Base-by-base conservation (phyloP, 2,329 filamentous ascomycete genomes). In the Ambrosiella cleistominuta region DNA sequence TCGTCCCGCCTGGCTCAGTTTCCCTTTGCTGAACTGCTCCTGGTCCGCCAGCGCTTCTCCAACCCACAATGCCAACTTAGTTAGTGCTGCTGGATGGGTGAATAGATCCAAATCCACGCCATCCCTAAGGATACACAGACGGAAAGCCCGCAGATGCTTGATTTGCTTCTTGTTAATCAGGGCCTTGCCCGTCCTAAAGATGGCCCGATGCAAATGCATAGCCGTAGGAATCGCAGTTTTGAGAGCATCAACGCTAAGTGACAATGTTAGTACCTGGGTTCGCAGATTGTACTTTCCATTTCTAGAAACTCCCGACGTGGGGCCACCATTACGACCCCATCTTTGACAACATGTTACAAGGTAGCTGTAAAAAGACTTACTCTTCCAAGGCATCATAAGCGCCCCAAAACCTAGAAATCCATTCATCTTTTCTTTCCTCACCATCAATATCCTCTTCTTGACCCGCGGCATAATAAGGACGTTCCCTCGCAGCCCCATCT, bases 71-170 rank as follows among this genome's bases (percentile, higher is more conserved):
- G 91, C 90, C 12, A 98, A 78, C 69, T 97, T 96, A 1, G 90
- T 95, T 27, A 98, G 73, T 1, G 93, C 93, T 5, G 90, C 88
- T 0, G 93, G 90, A 66, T 97, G 91, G 0, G 85, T 89, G 70
- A 98, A 98, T 9, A 97, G 77, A n/a, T 79, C 72, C 0, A 95
- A 85, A 64, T 97, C 93, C 0, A 90, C 88, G 0, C 91, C 89
- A 66, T 97, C 93, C 67, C 94, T 95, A 64, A 98, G 89, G 3
- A 97, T 86, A 39, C 87, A 94, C 77, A 98, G 89, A 54, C 93
- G 86, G 69, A 97, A 98, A 0, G 91, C 86, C 53, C 88, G 82
- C 13, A 98, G 75, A 68, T 96, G 89, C 42, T 88, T 86, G 67
- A 98, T 95, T 65, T 96, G 90, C 60, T 86, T 85, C 72, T 98